Evolutionary conservation across 108 stramenopile species (phyloP).

Genomic region (Parietichytrium sp.): DNA sequence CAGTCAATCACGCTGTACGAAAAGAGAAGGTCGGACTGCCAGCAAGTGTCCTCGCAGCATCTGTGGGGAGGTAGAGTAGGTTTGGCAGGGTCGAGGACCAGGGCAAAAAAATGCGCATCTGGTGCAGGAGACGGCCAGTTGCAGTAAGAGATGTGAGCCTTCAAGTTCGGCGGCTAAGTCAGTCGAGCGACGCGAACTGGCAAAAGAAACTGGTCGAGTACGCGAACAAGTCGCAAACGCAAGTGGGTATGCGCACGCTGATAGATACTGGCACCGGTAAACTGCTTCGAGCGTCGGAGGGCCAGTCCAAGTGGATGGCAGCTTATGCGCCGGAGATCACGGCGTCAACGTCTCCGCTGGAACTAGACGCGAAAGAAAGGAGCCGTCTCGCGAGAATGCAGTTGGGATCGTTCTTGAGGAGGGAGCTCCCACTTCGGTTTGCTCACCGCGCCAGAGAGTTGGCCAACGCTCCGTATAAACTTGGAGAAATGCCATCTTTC

Average conservation of each 20-base stretch:
- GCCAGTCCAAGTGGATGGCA: conserved; percentile 18
- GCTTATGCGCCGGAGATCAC: no score
- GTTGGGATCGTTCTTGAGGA: conserved; percentile 81
- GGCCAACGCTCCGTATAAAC: conserved; percentile 51
- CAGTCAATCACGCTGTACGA: no score
- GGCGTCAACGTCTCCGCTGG: background rate
- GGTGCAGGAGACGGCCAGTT: no score
- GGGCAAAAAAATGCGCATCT: no score
- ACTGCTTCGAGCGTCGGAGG: conserved; percentile 14
- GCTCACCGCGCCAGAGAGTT: background rate
- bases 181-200: no score
- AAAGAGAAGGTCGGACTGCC: no score
- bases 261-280: conserved; percentile 35
- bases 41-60: no score
- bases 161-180: no score
- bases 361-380: background rate
- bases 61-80: no score
- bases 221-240: conserved; percentile 25
- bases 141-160: no score
- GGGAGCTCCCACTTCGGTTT: conserved; percentile 77
- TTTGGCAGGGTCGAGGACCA: no score
- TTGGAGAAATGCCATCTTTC: conserved; percentile 65
- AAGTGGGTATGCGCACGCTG: conserved; percentile 10
- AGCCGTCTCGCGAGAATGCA: conserved; percentile 64
- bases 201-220: background rate